Evolutionary conservation across 2,329 filamentous ascomycete species (phyloP), one percentile per base, ranked within the genome.

Genomic region (Reticulascus tulasneorum): DNA sequence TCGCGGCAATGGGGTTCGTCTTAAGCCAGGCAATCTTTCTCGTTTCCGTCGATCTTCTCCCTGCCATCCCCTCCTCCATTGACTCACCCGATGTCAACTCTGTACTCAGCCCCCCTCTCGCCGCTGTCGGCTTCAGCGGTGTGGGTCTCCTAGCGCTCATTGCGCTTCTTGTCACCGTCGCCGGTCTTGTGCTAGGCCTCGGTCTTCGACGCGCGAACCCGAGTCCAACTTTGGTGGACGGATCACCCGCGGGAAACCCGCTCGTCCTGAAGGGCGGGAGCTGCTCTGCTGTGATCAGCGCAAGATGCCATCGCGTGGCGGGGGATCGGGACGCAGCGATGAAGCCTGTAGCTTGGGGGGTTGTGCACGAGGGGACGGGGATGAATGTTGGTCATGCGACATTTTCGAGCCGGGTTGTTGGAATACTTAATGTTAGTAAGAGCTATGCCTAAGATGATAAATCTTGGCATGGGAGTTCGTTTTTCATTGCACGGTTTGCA

Each of bases 271-370:
- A 50, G 16, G 69, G 64, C 20, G 71, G 71, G 9, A 58, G 62
- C 26, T 75, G 71, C 55, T 72, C 67, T 41, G 72, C 70, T 8
- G 71, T 73, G n/a, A 49, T 77, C 43, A 67, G 64, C 50, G 62
- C 71, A 17, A 54, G 64, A 32, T 74, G 71, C 51, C 71, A 74
- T 37, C 55, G 62, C 6, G 45, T 51, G 13, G 49, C 48, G 8
- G 54, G 53, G 24, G 51, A 50, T 31, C 46, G 45, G 15, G 54
- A 50, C 46, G 43, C 71, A 36, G 64, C 62, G 56, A 38, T 52
- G 44, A 36, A 54, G 46, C 47, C 53, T 18, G 51, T 75, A 7
- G 52, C 55, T 19, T 75, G 68, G 67, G 71, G 71, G 4, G 66
- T 70, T 21, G 61, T 73, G 21, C 50, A 56, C 19, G 60, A 66